Conservation (phyloP, 768 basidiomycete genomes). For the Kwoniella sp. region DNA sequence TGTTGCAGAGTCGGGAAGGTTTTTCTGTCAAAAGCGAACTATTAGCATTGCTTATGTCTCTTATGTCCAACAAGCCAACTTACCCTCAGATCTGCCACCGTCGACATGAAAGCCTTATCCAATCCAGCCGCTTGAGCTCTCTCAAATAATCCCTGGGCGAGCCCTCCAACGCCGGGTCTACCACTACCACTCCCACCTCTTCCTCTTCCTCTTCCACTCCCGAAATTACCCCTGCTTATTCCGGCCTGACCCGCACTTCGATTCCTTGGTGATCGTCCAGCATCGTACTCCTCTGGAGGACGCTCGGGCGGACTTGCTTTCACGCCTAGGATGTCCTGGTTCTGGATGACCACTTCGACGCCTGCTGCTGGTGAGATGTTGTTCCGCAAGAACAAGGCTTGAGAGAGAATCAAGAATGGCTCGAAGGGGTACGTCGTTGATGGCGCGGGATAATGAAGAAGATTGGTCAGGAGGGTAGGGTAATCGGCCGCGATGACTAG, state of each 20-base stretch:
- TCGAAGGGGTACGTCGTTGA: constrained; percentile 50
- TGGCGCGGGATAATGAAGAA: constrained; percentile 80
- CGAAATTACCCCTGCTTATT: constrained; percentile 50
- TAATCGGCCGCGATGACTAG: constrained; percentile 86
- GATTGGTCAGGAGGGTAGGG: constrained; percentile 75
- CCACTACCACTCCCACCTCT: constrained; percentile 5
- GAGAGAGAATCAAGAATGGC: constrained; percentile 70
- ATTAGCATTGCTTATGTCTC: constrained; percentile 1
- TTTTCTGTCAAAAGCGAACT: constrained; percentile 62
- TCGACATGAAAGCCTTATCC: constrained; percentile 53
- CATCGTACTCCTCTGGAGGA: background rate
- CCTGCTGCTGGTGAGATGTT: constrained; percentile 75
- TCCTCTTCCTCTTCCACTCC: constrained; percentile 51
- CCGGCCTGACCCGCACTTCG: constrained; percentile 30
- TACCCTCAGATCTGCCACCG: constrained; percentile 53
- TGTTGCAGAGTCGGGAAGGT: constrained; percentile 77
- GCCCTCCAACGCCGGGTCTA: constrained; percentile 39
- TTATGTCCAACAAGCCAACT: too few relatives aligned
- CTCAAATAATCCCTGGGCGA: constrained; percentile 54
- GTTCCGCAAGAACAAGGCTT: constrained; percentile 77
- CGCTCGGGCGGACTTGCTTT: constrained; percentile 60
- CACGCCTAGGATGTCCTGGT: constrained; percentile 69
- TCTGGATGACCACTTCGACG: constrained; percentile 77
- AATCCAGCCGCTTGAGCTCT: constrained; percentile 60
- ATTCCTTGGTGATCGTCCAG: background rate